Conservation (phyloP, 768 basidiomycete genomes). For the Fomitopsis serialis region DNA sequence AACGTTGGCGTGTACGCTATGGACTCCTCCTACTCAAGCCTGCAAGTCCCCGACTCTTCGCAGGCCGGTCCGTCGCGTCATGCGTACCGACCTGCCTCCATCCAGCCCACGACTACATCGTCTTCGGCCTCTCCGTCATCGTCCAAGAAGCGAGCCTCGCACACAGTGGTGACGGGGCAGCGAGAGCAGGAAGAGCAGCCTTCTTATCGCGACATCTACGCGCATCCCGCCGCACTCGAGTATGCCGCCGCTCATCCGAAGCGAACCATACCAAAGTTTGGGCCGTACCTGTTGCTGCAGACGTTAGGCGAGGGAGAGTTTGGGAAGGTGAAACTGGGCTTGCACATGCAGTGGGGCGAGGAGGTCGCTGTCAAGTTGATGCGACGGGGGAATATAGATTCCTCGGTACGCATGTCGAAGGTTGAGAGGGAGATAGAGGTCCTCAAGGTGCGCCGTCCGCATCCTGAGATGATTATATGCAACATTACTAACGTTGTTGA, state of each 20-base stretch:
- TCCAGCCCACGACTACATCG: slow-evolving; percentile 41
- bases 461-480: slow-evolving; percentile 2
- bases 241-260: slow-evolving; percentile 79
- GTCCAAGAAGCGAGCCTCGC: slow-evolving; percentile 64
- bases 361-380: slow-evolving; percentile 99
- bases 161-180: slow-evolving; percentile 55
- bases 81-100: slow-evolving; percentile 50
- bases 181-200: slow-evolving; percentile 42
- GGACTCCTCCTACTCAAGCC: slow-evolving; percentile 24
- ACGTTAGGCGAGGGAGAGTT: slow-evolving; percentile 98
- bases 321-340: slow-evolving; percentile 97
- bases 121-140: slow-evolving; percentile 27
- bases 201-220: slow-evolving; percentile 67
- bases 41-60: slow-evolving; percentile 41
- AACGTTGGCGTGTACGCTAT: slow-evolving; percentile 10
- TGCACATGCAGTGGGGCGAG: slow-evolving; percentile 90
- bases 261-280: slow-evolving; percentile 88
- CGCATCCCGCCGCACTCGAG: slow-evolving; percentile 81
- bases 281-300: slow-evolving; percentile 91
- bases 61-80: slow-evolving; percentile 43
- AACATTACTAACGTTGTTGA: slow-evolving; percentile 1
- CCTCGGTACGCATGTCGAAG: slow-evolving; percentile 81
- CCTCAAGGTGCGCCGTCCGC: slow-evolving; percentile 60
- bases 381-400: slow-evolving; percentile 87
- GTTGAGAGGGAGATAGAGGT: slow-evolving; percentile 98